Base-by-base conservation (phyloP, 208 protist genomes). In the Trypanosoma conorhini region DNA sequence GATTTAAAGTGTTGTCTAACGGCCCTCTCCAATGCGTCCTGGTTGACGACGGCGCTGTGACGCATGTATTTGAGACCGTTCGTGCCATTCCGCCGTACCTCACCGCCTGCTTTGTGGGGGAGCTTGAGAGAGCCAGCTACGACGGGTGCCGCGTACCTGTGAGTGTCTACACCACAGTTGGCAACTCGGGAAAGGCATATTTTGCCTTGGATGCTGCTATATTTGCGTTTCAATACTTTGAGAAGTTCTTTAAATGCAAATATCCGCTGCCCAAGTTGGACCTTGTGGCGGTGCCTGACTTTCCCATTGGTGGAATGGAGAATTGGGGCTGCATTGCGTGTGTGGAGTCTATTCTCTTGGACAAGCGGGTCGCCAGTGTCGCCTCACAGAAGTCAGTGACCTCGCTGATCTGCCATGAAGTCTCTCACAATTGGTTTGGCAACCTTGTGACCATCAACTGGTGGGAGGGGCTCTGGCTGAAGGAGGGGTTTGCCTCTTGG, bases 401-500 rank as follows among this genome's bases (percentile, higher is more conserved):
- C 8, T 89, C 89, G 59, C 83, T 99, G 0, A 54, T 99, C 19
- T 92, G 85, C 56, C 98, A 99, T 76, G 98, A 99, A 81, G 80
- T 99, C 12, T 97, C 96, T 38, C 98, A 99, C 85, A 96, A 98
- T 80, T 99, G 97, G 97, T 99, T 99, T 71, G 97, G 98, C 52
- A 99, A 99, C 82, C 86, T 99, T n/a, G 98, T 99, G 48, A 98
- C 96, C n/a, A 98, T 99, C 79, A 88, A 91, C 69, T 99, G 98
- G 98, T 99, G 98, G 98, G 92, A 96, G 60, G 86, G 98, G 13
- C 80, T 99, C 55, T 99, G 98, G 98, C 80, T 99, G 1, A 99
- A 99, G 81, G 99, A 99, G 84, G 99, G 97, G 40, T 99, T 99
- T 73, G 99, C 99, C 22, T 98, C 91, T 38, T 99, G 89, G 82